Percentiles rank a stretch among this genome's conserved stretches.
These are phyloP conservation scores for Annona squamosa DNA, from an alignment of 164 flowering plant genomes.

Conservation along the genomic window DNA sequence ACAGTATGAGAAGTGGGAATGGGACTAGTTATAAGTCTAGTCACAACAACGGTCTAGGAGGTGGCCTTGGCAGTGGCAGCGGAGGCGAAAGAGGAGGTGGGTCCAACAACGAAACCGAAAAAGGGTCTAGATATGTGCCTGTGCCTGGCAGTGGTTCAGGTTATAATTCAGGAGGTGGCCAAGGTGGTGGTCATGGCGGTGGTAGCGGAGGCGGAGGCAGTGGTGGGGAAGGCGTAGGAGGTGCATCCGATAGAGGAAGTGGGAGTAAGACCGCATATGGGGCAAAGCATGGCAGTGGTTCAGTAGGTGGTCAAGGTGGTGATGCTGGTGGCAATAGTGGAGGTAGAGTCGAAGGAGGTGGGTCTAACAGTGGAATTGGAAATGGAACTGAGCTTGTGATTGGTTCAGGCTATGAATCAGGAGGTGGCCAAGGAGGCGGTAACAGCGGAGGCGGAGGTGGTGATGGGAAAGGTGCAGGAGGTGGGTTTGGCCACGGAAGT, in stretches of 20 bases:
- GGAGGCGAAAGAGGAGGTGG: conserved; percentile 1
- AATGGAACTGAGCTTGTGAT: neutral
- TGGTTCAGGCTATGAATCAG: neutral
- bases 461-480: too few relatives aligned
- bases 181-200: neutral
- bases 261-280: too few relatives aligned
- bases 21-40: too few relatives aligned
- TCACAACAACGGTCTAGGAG: too few relatives aligned
- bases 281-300: too few relatives aligned
- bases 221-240: neutral
- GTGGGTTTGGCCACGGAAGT: too few relatives aligned
- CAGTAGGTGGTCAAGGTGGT: too few relatives aligned
- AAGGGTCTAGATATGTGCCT: neutral
- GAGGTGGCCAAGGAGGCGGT: neutral
- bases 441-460: too few relatives aligned
- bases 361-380: neutral
- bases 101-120: neutral
- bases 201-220: neutral
- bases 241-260: too few relatives aligned
- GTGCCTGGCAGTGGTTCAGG: neutral
- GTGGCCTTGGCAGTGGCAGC: neutral
- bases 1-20: too few relatives aligned
- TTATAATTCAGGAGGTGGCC: neutral
- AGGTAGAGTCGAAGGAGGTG: neutral
- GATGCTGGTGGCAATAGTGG: neutral